Evolutionary conservation across 208 protist species (phyloP).

Genomic region (Wallacemonas sp.): DNA sequence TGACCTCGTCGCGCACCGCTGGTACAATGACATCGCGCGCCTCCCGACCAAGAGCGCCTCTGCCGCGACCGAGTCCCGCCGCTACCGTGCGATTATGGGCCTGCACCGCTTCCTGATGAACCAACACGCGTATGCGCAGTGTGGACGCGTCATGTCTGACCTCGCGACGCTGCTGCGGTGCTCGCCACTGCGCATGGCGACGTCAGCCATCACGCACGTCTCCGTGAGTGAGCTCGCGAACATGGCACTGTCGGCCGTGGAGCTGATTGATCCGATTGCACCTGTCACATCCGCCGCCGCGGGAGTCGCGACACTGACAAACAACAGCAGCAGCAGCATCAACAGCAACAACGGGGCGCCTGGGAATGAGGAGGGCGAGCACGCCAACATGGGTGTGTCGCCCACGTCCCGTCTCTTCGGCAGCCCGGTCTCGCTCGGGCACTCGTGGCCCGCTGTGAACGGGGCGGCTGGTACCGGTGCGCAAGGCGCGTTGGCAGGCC

Average conservation of each 20-base stretch:
- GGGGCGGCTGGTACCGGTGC: neutral
- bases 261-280: constrained; percentile 54
- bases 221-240: constrained; percentile 58
- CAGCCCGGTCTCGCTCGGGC: constrained; percentile 36
- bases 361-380: constrained; percentile 3
- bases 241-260: constrained; percentile 66
- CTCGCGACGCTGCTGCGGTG: constrained; percentile 72
- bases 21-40: constrained; percentile 64
- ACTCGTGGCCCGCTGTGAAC: constrained; percentile 24
- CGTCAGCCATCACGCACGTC: constrained; percentile 21
- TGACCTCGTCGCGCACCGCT: constrained; percentile 46
- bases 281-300: constrained; percentile 12
- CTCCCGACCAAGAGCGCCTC: constrained; percentile 61
- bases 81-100: constrained; percentile 57
- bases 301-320: too few species aligned
- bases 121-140: constrained; percentile 78
- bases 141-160: constrained; percentile 67
- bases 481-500: neutral
- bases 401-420: constrained; percentile 19
- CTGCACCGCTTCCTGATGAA: constrained; percentile 76
- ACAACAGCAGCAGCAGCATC: too few species aligned
- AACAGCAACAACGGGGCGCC: too few species aligned
- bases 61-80: constrained; percentile 42
- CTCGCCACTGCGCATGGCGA: constrained; percentile 47
- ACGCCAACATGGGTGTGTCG: neutral